A percentile compares a stretch with the other conserved stretches of the same genome.
phyloP scores from a whole-genome alignment of 108 stramenopile species.

The Nitzschia putrida region DNA sequence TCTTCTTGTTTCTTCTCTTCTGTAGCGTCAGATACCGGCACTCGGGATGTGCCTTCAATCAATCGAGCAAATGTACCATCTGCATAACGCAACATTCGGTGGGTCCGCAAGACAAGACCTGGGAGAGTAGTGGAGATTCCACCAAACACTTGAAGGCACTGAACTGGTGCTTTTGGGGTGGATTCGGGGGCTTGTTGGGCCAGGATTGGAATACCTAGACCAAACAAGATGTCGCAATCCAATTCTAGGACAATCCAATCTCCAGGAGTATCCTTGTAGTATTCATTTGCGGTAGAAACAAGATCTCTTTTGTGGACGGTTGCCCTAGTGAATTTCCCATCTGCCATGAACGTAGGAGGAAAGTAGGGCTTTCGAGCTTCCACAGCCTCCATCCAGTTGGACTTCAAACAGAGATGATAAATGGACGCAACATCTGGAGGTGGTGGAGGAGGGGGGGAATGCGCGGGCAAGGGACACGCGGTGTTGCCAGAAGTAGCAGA shows the following conservation, averaged over 20 bases:
- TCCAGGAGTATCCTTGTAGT: conserved; percentile 32
- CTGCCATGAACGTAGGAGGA: conserved; percentile 45
- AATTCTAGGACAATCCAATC: conserved; percentile 49
- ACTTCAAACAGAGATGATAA: conserved; percentile 48
- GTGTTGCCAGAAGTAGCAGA: conserved; percentile 13
- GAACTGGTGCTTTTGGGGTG: conserved; percentile 15
- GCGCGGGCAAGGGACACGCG: conserved; percentile 22
- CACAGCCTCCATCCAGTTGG: conserved; percentile 37
- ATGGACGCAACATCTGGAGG: conserved; percentile 32
- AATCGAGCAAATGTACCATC: conserved; percentile 7
- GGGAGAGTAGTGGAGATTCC: conserved; percentile 31
- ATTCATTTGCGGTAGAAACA: conserved; percentile 43
- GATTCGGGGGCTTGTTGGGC: conserved; percentile 23
- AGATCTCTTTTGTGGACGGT: conserved; percentile 37
- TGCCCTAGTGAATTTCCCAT: conserved; percentile 52
- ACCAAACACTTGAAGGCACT: conserved; percentile 37
- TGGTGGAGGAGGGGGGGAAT: conserved; percentile 23
- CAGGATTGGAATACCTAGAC: conserved; percentile 30
- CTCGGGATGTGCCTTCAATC: neutral
- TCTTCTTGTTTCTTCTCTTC: neutral
- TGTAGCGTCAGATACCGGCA: neutral
- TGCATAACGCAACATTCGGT: conserved; percentile 8
- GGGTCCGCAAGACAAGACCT: conserved; percentile 16
- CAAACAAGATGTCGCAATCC: conserved; percentile 21
- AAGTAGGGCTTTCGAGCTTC: conserved; percentile 35